Conservation (phyloP, 768 basidiomycete species). For the Sarcodon aspratus region DNA sequence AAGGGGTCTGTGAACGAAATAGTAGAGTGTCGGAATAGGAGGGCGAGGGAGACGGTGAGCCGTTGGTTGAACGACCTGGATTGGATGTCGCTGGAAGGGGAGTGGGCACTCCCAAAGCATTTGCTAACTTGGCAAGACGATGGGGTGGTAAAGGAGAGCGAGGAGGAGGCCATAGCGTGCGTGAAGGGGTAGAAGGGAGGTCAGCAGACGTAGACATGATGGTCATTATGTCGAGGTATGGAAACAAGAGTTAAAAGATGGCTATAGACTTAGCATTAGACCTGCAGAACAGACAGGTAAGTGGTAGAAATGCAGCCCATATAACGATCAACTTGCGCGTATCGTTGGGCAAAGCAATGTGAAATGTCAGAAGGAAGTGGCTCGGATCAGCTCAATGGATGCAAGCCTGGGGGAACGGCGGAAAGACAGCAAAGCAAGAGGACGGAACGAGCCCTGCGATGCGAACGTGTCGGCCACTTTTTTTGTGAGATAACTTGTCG, state of each 20-base stretch:
- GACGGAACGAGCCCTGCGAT: too few species aligned
- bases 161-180: slow-evolving; percentile 46
- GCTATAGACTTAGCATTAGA: neutral
- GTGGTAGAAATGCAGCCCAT: neutral
- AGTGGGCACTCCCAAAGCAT: slow-evolving; percentile 72
- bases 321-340: too few species aligned
- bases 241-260: neutral
- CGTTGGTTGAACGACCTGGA: slow-evolving; percentile 5
- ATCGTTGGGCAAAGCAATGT: too few species aligned
- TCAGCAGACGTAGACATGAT: slow-evolving; percentile 14
- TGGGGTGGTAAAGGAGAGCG: slow-evolving; percentile 66
- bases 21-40: slow-evolving; percentile 8
- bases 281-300: neutral
- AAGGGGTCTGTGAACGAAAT: slow-evolving; percentile 35
- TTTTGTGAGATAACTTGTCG: too few species aligned
- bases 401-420: too few species aligned
- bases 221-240: slow-evolving; percentile 6
- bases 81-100: slow-evolving; percentile 45
- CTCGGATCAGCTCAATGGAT: too few species aligned
- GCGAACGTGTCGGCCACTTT: too few species aligned
- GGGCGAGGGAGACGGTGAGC: slow-evolving; percentile 7
- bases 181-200: slow-evolving; percentile 6
- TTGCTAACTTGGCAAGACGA: slow-evolving; percentile 72
- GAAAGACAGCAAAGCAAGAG: too few species aligned
- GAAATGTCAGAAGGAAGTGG: too few species aligned